A percentile compares a stretch with the other conserved stretches of the same genome.
Evolutionary conservation across 805 yeast species (phyloP).

Genomic region (Sugiyamaella marilandica): DNA sequence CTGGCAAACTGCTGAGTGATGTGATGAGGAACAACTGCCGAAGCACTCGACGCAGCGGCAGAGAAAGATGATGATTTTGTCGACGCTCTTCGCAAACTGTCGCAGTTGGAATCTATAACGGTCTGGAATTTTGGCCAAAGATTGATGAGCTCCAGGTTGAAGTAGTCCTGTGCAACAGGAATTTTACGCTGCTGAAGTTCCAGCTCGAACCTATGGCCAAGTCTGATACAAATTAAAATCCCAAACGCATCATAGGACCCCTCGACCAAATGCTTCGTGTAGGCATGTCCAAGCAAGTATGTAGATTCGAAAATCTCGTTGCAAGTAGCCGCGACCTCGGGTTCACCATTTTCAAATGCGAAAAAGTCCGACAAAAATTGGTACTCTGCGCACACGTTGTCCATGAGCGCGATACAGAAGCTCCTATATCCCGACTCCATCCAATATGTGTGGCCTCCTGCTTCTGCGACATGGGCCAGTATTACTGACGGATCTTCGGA

Average conservation of each 20-base stretch:
- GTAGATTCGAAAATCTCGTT: conserved; percentile 49
- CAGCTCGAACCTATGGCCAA: conserved; percentile 59
- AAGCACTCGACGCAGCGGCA: conserved; percentile 32
- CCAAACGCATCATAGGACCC: conserved; percentile 67
- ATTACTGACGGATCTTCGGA: conserved; percentile 59
- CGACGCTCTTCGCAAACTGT: conserved; percentile 54
- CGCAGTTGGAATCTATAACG: conserved; percentile 73
- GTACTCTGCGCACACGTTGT: conserved; percentile 74
- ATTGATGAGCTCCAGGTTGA: conserved; percentile 56
- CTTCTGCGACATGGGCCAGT: conserved; percentile 81
- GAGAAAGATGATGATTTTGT: conserved; percentile 32
- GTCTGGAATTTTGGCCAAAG: conserved; percentile 87
- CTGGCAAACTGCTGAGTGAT: conserved; percentile 78
- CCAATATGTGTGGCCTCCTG: conserved; percentile 48
- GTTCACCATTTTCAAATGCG: conserved; percentile 29
- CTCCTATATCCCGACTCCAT: conserved; percentile 70
- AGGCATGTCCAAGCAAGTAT: conserved; percentile 45
- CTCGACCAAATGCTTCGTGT: conserved; percentile 40
- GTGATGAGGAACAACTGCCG: conserved; percentile 46
- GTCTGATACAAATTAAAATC: conserved; percentile 64
- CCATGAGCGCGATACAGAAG: conserved; percentile 66
- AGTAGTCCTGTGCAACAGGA: conserved; percentile 66
- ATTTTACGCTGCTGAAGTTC: conserved; percentile 65
- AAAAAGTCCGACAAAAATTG: conserved; percentile 70
- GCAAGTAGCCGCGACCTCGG: conserved; percentile 30